These are phyloP conservation scores for Pleurotus citrinopileatus DNA, from an alignment of 768 basidiomycete genomes.

Conservation along the genomic window DNA sequence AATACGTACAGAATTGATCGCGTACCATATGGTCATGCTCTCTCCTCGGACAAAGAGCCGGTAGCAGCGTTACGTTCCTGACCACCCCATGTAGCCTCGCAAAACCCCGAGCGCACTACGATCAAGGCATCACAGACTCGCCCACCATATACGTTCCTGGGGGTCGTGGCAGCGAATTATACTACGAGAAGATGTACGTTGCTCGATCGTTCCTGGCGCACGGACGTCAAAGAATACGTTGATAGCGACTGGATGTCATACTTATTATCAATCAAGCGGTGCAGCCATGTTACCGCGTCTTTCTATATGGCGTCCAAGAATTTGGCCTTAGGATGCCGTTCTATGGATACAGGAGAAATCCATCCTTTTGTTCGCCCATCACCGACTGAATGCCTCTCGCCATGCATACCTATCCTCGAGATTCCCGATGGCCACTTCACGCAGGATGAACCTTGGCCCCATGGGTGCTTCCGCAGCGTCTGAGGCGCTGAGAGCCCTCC, in stretches of 20 bases:
- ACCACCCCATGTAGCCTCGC: neutral
- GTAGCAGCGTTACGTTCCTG: neutral
- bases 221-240: no score
- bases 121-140: neutral
- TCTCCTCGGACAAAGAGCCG: neutral
- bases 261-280: no score
- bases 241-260: no score
- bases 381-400: neutral
- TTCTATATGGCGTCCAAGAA: no score
- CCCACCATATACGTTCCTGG: neutral
- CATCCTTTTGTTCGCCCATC: neutral
- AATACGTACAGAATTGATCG: no score
- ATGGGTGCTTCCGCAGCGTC: neutral
- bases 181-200: no score
- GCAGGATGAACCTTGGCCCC: neutral
- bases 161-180: no score
- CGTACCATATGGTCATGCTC: neutral
- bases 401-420: slow-evolving; percentile 8
- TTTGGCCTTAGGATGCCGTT: neutral
- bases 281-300: no score
- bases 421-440: neutral
- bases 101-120: neutral
- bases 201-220: no score
- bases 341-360: neutral
- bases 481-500: neutral